These are phyloP conservation scores for Xylaria sp. DNA, from an alignment of 2,329 filamentous ascomycete species.

Conservation along the genomic window DNA sequence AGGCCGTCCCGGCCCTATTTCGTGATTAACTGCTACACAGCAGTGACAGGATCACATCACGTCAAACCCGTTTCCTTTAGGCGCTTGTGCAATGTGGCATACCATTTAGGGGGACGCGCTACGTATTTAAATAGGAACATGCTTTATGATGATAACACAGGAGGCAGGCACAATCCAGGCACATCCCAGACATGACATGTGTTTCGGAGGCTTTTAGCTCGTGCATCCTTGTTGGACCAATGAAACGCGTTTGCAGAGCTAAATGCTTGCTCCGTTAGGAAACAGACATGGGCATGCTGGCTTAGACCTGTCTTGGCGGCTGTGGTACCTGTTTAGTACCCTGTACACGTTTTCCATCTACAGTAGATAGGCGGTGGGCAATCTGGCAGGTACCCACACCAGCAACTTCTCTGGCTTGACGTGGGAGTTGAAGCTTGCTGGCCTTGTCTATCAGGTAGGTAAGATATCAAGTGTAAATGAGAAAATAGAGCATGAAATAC, in stretches of 20 bases:
- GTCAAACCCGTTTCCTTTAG: neutral
- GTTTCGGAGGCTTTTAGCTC: constrained; percentile 32
- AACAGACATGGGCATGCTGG: constrained; percentile 16
- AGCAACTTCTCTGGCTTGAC: neutral
- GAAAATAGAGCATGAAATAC: too few species aligned
- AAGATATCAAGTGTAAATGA: too few species aligned
- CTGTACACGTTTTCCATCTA: too few species aligned
- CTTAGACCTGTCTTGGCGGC: neutral
- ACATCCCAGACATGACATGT: constrained; percentile 3
- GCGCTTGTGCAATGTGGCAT: neutral
- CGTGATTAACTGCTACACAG: neutral
- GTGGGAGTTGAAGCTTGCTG: too few species aligned
- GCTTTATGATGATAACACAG: neutral
- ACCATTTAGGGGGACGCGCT: neutral
- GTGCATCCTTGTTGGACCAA: constrained; percentile 16
- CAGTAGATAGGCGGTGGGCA: neutral
- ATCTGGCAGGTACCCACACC: neutral
- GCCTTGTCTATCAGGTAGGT: too few species aligned
- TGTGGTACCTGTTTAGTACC: too few species aligned
- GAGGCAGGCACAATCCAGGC: constrained; percentile 4
- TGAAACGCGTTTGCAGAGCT: constrained; percentile 7
- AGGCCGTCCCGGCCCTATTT: neutral
- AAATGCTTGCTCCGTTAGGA: constrained; percentile 32
- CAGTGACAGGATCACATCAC: neutral
- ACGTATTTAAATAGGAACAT: too few species aligned